These are phyloP conservation scores for Brettanomyces naardenensis DNA, from an alignment of 805 yeast genomes.

Conservation along the genomic window DNA sequence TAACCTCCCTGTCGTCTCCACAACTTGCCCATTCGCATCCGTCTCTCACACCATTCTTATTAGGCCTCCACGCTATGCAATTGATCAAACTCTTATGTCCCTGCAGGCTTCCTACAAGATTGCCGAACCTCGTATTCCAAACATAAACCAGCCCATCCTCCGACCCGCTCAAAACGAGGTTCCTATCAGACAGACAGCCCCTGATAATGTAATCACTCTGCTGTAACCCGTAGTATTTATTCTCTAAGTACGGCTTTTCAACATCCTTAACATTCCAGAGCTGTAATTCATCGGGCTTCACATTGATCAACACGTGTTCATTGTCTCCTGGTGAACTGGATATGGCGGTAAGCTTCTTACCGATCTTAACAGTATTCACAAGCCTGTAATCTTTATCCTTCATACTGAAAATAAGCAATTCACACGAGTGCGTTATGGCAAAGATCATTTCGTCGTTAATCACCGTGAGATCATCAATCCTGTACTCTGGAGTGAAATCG, in stretches of 20 bases:
- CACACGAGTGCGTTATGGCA: constrained; percentile 56
- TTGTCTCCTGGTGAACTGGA: constrained; percentile 48
- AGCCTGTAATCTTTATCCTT: constrained; percentile 25
- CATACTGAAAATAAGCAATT: constrained; percentile 52
- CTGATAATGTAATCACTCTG: constrained; percentile 66
- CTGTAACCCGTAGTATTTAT: constrained; percentile 63
- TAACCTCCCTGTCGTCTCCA: constrained; percentile 71
- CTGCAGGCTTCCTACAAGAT: constrained; percentile 48
- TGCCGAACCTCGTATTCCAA: constrained; percentile 72
- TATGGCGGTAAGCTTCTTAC: constrained; percentile 58
- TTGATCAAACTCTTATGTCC: constrained; percentile 67
- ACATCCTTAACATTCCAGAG: constrained; percentile 67
- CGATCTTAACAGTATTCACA: constrained; percentile 34
- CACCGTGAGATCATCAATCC: constrained; percentile 65
- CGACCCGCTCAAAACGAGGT: constrained; percentile 70
- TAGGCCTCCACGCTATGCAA: constrained; percentile 65
- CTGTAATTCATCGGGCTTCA: constrained; percentile 70
- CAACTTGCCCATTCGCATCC: constrained; percentile 58
- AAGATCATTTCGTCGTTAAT: constrained; percentile 54
- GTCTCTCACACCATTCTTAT: constrained; percentile 18
- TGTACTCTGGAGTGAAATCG: constrained; percentile 22
- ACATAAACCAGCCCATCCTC: constrained; percentile 73
- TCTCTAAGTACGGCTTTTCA: constrained; percentile 35
- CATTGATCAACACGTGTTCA: constrained; percentile 46
- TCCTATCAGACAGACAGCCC: constrained; percentile 71